Evolutionary conservation across 2,329 filamentous ascomycete genomes (phyloP).

Genomic region (Colletotrichum sp.): DNA sequence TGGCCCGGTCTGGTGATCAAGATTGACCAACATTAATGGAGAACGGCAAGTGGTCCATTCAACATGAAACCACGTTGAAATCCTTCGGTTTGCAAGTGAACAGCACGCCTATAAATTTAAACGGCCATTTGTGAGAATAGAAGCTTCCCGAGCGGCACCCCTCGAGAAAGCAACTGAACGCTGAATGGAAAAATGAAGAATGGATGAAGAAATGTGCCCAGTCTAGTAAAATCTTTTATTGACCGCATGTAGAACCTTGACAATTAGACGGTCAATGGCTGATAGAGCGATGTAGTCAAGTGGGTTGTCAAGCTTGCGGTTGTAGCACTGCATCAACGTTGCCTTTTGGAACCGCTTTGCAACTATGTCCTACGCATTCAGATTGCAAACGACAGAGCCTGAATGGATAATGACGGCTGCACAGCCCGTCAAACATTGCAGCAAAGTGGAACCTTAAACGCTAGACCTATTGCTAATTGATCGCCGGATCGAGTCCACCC

Average conservation of each 20-base stretch:
- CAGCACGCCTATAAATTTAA: not conserved
- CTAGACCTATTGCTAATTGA: not conserved
- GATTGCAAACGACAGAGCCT: not conserved
- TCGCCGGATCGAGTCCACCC: not conserved
- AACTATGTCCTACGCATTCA: not conserved
- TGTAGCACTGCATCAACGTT: not conserved
- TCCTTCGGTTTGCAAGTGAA: not conserved
- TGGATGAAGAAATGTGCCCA: not conserved
- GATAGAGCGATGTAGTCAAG: not conserved
- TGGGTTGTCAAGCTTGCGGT: not conserved
- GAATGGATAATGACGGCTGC: not conserved
- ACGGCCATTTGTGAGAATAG: not conserved
- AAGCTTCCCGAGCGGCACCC: too few species aligned
- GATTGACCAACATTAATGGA: not conserved
- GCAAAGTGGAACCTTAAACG: not conserved
- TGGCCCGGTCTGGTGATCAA: not conserved
- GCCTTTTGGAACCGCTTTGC: not conserved
- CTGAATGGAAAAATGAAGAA: too few species aligned
- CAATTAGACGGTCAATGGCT: not conserved
- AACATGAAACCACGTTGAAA: fast-evolving
- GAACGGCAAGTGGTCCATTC: not conserved
- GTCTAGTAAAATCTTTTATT: not conserved
- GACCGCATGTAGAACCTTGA: not conserved
- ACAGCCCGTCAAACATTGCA: not conserved
- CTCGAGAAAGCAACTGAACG: too few species aligned